phyloP scores from a whole-genome alignment of 1,284 basidiomycete species.

The Microstroma glucosiphilum region DNA sequence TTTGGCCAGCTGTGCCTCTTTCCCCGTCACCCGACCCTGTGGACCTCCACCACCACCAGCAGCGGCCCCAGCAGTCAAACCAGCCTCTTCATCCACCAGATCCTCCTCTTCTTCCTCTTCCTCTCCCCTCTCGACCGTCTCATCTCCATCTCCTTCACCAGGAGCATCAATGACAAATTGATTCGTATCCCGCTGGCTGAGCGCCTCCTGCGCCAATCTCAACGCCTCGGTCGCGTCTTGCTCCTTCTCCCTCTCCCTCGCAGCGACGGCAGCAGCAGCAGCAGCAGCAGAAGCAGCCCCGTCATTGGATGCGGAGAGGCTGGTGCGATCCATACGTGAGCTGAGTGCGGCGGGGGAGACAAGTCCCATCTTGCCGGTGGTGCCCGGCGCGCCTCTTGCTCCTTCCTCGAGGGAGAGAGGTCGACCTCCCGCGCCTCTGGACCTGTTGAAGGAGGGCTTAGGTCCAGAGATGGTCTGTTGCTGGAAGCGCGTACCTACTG shows the following conservation, averaged over 20 bases:
- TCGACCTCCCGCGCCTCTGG: not conserved
- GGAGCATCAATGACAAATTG: conserved; percentile 18
- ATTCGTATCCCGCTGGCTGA: conserved; percentile 6
- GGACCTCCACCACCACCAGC: not conserved
- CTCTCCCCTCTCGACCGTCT: conserved; percentile 8
- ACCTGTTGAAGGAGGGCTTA: conserved; percentile 36
- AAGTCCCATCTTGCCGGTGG: not conserved
- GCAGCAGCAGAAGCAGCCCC: not conserved
- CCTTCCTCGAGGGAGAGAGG: conserved; percentile 1
- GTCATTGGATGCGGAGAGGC: conserved; percentile 3
- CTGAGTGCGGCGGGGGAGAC: conserved; percentile 5
- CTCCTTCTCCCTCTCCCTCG: not conserved
- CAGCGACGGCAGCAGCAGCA: not conserved
- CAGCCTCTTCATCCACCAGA: conserved; percentile 3
- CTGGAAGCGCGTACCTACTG: conserved; percentile 41
- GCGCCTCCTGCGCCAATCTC: conserved; percentile 8
- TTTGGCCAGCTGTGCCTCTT: conserved; percentile 4
- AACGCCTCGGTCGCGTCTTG: conserved; percentile 12
- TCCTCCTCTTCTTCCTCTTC: conserved; percentile 13
- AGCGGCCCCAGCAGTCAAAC: conserved; percentile 1
- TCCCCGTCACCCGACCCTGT: conserved; percentile 7
- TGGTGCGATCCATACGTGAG: conserved; percentile 2
- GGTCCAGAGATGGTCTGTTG: conserved; percentile 48
- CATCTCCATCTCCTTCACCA: conserved; percentile 8
- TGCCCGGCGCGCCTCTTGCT: not conserved